A percentile compares a stretch with the other conserved stretches of the same genome.
These are phyloP conservation scores for Hypericum androsaemum DNA, from an alignment of 345 rosid species.

Conservation along the genomic window DNA sequence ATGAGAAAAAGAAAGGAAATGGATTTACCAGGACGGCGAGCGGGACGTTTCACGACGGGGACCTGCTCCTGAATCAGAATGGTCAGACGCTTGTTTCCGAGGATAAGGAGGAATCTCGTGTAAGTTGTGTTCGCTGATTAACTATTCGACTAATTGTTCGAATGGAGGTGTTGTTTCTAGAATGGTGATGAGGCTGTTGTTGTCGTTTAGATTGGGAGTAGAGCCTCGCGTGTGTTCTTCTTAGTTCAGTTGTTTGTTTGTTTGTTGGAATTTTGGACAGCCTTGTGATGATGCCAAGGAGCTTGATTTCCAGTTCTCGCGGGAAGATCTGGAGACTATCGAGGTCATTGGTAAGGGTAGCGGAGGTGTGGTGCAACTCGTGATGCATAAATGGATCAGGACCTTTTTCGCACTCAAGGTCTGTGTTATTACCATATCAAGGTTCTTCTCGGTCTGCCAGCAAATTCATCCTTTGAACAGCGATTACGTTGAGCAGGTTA, in stretches of 20 bases:
- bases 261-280: slow-evolving; percentile 35
- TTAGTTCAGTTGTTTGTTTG: slow-evolving; percentile 7
- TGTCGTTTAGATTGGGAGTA: too few relatives aligned
- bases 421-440: background rate
- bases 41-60: slow-evolving; percentile 91
- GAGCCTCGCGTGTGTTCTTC: background rate
- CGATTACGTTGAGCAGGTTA: slow-evolving; percentile 37
- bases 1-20: too few relatives aligned
- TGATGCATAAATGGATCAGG: slow-evolving; percentile 88
- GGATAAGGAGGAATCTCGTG: slow-evolving; percentile 57
- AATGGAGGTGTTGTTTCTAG: background rate
- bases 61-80: slow-evolving; percentile 73
- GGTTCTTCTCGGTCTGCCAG: too few relatives aligned
- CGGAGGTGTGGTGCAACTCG: slow-evolving; percentile 89
- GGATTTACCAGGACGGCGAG: slow-evolving; percentile 60
- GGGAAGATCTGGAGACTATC: slow-evolving; percentile 81
- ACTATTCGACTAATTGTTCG: too few relatives aligned
- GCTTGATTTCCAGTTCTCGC: slow-evolving; percentile 66
- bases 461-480: background rate
- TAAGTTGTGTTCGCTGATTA: slow-evolving; percentile 19
- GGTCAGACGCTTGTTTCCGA: slow-evolving; percentile 60
- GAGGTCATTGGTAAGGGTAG: slow-evolving; percentile 97
- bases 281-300: slow-evolving; percentile 56
- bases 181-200: background rate
- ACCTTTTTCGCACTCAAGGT: slow-evolving; percentile 88